Conservation (phyloP, 1,139 yeast genomes). For the Kazachstania sp. region DNA sequence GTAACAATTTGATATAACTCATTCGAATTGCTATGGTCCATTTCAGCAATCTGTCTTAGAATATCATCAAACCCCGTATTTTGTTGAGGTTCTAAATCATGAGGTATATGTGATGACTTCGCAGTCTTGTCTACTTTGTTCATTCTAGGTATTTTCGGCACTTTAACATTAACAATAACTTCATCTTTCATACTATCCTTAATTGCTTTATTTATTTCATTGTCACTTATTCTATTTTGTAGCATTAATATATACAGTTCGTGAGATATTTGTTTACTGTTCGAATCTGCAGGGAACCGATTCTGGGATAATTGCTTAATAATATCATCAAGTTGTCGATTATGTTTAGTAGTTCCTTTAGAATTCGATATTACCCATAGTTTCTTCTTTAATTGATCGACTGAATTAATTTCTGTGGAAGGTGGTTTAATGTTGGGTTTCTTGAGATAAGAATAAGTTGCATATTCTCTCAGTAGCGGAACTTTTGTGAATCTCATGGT, state of each 20-base stretch:
- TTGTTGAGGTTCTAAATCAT: slow-evolving; percentile 11
- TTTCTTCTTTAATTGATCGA: background rate
- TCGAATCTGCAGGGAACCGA: background rate
- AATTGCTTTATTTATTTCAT: slow-evolving; percentile 13
- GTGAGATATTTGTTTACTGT: slow-evolving; percentile 1
- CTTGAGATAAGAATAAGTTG: background rate
- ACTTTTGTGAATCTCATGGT: background rate
- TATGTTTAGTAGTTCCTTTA: background rate
- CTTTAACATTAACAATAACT: slow-evolving; percentile 12
- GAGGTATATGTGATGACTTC: slow-evolving; percentile 1
- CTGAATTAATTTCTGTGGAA: background rate
- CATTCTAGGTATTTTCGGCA: slow-evolving; percentile 6
- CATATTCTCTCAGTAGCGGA: background rate
- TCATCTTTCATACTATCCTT: background rate
- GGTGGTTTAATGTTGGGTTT: background rate
- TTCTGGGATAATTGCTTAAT: background rate
- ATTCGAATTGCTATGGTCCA: slow-evolving; percentile 2
- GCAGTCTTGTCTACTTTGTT: background rate
- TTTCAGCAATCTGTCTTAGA: slow-evolving; percentile 1
- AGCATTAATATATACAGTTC: slow-evolving; percentile 12
- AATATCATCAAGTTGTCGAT: background rate
- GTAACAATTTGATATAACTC: slow-evolving; percentile 9
- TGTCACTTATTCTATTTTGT: slow-evolving; percentile 14
- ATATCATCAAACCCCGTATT: slow-evolving; percentile 5
- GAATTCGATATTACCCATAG: background rate